phyloP scores from a whole-genome alignment of 148 eudicot species.

The Fallopia convolvulus region DNA sequence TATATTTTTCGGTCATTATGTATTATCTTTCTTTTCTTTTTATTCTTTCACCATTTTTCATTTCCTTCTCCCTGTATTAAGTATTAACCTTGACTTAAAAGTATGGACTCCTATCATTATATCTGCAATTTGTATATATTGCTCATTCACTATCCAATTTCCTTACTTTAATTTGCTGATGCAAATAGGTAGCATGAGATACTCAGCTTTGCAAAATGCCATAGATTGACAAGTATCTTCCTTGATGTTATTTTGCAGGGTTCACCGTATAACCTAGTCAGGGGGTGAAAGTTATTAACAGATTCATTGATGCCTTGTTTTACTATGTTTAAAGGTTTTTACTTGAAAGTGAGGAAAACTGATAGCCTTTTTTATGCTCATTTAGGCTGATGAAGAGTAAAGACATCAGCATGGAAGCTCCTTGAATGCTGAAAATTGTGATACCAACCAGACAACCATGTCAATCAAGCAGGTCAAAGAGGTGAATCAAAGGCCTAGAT shows the following conservation, averaged over 20 bases:
- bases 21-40: neutral
- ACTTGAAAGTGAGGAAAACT: neutral
- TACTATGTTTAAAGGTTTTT: neutral
- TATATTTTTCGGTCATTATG: neutral
- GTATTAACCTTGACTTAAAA: neutral
- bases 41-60: neutral
- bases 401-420: neutral
- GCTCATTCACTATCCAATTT: neutral
- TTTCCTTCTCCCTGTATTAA: neutral
- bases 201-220: neutral
- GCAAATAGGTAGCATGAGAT: neutral
- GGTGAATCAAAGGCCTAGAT: too few species aligned
- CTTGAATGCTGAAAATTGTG: neutral
- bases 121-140: neutral
- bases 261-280: neutral
- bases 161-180: neutral
- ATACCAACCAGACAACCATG: too few species aligned
- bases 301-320: neutral
- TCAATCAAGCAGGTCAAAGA: too few species aligned
- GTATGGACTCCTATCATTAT: neutral
- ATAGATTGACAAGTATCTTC: conserved; percentile 3
- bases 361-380: neutral
- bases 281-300: neutral
- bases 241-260: conserved; percentile 9
- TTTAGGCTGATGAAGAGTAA: neutral